phyloP scores from a whole-genome alignment of 2,329 filamentous ascomycete species.

The Fusarium udum region DNA sequence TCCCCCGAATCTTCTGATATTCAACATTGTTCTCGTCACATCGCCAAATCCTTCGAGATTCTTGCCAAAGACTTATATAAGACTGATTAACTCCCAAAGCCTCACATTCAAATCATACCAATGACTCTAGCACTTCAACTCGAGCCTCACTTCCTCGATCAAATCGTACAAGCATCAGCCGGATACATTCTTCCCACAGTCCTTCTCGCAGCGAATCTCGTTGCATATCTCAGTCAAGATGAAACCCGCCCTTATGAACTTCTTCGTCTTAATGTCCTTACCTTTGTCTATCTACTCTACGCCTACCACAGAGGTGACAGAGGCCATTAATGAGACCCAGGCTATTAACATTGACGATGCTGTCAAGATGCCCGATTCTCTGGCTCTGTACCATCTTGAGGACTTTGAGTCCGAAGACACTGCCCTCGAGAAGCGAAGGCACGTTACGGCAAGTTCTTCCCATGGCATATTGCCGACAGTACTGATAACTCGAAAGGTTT shows the following conservation, averaged over 20 bases:
- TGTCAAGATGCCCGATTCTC: fast-evolving
- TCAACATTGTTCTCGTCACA: neutral
- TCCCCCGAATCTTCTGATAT: neutral
- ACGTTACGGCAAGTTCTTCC: neutral
- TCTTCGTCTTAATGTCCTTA: neutral
- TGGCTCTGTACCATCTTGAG: neutral
- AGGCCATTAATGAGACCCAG: too few relatives aligned
- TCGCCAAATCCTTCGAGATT: neutral
- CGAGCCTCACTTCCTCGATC: neutral
- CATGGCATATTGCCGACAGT: too few relatives aligned
- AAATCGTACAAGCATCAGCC: neutral
- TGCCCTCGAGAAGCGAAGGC: neutral
- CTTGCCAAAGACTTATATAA: too few relatives aligned
- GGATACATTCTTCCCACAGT: neutral
- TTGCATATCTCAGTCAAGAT: neutral
- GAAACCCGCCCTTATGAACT: neutral
- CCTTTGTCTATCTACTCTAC: neutral
- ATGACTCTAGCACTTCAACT: neutral
- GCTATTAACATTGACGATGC: too few relatives aligned
- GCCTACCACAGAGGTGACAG: neutral
- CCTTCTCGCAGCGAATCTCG: neutral
- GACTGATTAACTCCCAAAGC: too few relatives aligned
- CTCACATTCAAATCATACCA: neutral
- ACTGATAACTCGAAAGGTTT: neutral
- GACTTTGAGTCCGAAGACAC: neutral